Evolutionary conservation across 1,284 basidiomycete species (phyloP), one percentile per base, ranked within the genome.

Genomic region (Leccinum pachyderme): DNA sequence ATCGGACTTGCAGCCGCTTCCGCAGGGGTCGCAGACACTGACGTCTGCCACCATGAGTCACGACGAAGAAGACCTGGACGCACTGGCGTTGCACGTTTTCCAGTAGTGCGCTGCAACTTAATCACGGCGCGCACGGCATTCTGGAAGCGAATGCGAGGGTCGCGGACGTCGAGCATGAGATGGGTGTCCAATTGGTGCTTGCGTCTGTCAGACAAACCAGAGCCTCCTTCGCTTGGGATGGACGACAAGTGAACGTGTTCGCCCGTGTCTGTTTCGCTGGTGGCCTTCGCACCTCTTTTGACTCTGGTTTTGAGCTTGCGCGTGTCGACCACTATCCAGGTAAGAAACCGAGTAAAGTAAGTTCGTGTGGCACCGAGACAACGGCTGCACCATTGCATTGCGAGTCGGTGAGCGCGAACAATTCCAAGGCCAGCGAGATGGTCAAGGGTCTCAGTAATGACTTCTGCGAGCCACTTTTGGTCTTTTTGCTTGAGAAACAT

Each of bases 381-480:
- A 35, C 12, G 29, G 37, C 58, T 48, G 33, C 71, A 63, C 57
- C 61, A 66, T 7, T 60, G 59, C 22, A 72, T 49, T 2, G 63
- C 52, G 32, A 60, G 52, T 32, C 63, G 62, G 7, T 62, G 59
- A 18, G 59, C 61, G 5, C 69, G 62, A 39, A 79, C 69, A 22
- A 72, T 75, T 25, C 65, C 75, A 70, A 32, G 78, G 61, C 74
- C 66, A 22, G 76, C 63, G 39, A 84, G 69, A 43, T 68, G 62
- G 47, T 77, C 72, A 39, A 73, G 74, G 25, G 70, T 63, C 55
- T 87, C 84, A 31, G 72, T 68, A 31, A 90, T 73, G 5, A 84
- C 80, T 62, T 89, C 87, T 53, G 77, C 80, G 3, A 91, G 81
- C 87, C 88, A 90, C 65, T 86, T 87, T 59, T 81, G 78, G 7